Evolutionary conservation across 2,329 filamentous ascomycete genomes (phyloP).

Genomic region (Colletotrichum melonis): DNA sequence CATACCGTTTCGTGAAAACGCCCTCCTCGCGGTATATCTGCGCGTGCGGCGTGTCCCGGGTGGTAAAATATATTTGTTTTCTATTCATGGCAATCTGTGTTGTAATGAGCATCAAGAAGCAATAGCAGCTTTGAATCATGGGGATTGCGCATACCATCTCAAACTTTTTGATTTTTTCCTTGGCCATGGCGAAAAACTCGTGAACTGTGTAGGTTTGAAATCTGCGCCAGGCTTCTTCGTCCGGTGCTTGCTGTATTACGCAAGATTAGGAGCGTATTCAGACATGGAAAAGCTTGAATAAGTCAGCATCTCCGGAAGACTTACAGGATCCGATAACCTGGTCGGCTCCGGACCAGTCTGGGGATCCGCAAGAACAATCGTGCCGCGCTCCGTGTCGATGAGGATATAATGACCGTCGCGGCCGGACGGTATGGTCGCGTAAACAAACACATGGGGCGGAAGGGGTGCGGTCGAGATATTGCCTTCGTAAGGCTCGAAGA

Average conservation of each 20-base stretch:
- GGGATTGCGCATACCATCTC: background rate
- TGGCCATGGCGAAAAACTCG: conserved; percentile 19
- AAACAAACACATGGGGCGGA: conserved; percentile 11
- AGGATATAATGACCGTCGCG: conserved; percentile 5
- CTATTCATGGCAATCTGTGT: background rate
- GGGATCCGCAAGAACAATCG: conserved; percentile 1
- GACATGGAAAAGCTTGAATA: background rate
- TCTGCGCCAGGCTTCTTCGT: conserved; percentile 15
- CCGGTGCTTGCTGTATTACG: background rate
- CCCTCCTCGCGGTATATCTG: conserved; percentile 17
- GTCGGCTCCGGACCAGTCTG: background rate
- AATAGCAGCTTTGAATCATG: background rate
- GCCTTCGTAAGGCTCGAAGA: background rate
- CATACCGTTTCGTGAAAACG: background rate
- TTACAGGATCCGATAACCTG: conserved; percentile 6
- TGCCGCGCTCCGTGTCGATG: conserved; percentile 15
- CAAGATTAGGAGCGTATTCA: background rate
- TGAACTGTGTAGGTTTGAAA: conserved; percentile 2
- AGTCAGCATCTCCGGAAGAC: background rate
- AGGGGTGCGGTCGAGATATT: background rate
- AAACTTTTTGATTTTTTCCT: conserved; percentile 10
- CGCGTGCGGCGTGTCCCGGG: background rate
- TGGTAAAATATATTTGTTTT: background rate
- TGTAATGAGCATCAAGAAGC: background rate
- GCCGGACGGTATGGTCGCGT: background rate